A percentile compares a stretch with the other conserved stretches of the same genome.
Conservation (phyloP, 192 early-diverging fungal species). For the Rhizoclosmatium sp. region DNA sequence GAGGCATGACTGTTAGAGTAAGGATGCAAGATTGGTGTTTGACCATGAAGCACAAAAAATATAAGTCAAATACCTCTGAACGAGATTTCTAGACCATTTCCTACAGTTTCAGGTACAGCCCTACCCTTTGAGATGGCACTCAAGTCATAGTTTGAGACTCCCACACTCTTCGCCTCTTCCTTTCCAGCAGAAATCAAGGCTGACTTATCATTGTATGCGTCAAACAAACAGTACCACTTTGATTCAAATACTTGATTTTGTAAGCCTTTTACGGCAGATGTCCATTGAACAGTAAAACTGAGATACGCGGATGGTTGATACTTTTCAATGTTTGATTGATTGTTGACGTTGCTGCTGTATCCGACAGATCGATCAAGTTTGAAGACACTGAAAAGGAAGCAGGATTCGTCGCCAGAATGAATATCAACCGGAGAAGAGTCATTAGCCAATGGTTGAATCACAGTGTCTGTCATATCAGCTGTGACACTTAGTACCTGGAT, state of each 20-base stretch:
- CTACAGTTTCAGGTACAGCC: neutral
- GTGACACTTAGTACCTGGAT: neutral
- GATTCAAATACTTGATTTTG: slow-evolving; percentile 11
- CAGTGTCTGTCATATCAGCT: neutral
- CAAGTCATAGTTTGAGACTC: slow-evolving; percentile 5
- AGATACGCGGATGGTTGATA: neutral
- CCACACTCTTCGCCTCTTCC: neutral
- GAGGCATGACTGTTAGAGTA: slow-evolving; percentile 38
- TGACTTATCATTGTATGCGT: neutral
- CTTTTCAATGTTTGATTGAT: neutral
- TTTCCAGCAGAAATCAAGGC: neutral
- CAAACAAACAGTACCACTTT: slow-evolving; percentile 15
- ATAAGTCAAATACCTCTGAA: slow-evolving; percentile 2
- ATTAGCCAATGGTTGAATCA: slow-evolving; percentile 7
- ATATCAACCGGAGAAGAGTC: slow-evolving; percentile 1
- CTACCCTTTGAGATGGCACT: neutral
- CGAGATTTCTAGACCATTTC: slow-evolving; percentile 17
- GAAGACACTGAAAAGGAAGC: slow-evolving; percentile 14
- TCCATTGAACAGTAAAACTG: slow-evolving; percentile 8
- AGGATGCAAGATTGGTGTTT: neutral
- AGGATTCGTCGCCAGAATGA: slow-evolving; percentile 7
- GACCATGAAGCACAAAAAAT: neutral
- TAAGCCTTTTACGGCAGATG: neutral
- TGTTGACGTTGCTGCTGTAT: neutral
- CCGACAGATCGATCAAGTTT: neutral